Percentiles rank a stretch among this genome's conserved stretches.
Conservation (phyloP, 2,329 filamentous ascomycete species). For the Diaporthe citriasiana region DNA sequence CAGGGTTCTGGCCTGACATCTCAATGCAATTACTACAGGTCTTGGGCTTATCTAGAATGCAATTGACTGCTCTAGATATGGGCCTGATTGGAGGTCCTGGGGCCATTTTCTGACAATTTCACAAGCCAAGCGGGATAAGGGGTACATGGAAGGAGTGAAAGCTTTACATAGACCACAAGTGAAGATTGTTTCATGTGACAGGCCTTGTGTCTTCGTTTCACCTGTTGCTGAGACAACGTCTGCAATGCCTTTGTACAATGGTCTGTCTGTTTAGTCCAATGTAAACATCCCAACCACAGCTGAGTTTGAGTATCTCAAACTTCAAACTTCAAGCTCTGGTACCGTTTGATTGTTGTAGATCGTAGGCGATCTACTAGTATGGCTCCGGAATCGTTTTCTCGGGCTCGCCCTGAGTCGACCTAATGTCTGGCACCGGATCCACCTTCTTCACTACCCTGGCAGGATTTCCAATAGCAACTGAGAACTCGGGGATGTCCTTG, state of each 20-base stretch:
- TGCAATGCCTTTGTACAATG: background rate
- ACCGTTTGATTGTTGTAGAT: background rate
- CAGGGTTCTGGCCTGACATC: no score
- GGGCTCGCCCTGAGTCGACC: background rate
- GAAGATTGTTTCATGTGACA: background rate
- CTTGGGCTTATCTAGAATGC: background rate
- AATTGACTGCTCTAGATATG: background rate
- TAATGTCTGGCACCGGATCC: constrained; percentile 53
- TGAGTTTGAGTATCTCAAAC: background rate
- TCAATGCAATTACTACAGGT: background rate
- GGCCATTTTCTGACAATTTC: background rate
- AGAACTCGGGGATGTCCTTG: constrained; percentile 62
- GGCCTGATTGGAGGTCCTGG: background rate
- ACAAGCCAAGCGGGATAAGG: no score
- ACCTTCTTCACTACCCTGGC: constrained; percentile 64
- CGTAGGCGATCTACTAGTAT: background rate
- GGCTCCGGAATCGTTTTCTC: constrained; percentile 27
- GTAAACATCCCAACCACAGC: background rate
- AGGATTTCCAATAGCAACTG: constrained; percentile 63
- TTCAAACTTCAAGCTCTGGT: background rate
- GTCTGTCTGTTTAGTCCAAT: background rate
- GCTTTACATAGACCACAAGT: no score
- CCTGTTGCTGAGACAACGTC: background rate
- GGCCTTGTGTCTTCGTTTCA: background rate
- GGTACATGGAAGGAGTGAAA: background rate